Evolutionary conservation across 768 basidiomycete species (phyloP), one percentile per base, ranked within the genome.

Genomic region (Gloeopeniophorella convolvens): DNA sequence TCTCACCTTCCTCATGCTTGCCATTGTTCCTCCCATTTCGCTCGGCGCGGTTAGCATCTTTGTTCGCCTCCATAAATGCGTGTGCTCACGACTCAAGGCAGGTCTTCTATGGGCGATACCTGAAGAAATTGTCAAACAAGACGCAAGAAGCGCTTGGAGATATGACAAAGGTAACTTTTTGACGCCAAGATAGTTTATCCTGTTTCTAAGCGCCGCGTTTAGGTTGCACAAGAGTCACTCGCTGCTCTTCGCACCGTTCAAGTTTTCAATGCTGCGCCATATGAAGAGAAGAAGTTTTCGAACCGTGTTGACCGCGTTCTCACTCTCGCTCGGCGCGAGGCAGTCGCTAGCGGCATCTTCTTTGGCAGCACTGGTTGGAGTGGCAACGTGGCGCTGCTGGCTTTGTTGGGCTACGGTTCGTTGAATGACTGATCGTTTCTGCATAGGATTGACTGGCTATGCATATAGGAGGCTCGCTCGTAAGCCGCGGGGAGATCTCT

Each of bases 71-170:
- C 13, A 52, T 59, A n/a, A 11, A 31, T 44, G 15, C 40, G 10
- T 16, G 13, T 10, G 55, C 65, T 13, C 57, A 34, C 28, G 40
- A 37, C 50, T 50, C 51, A 62, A 59, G 49, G 45, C 55, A 95
- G 88, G 89, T 97, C 11, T 88, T 92, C 65, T 99, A 99, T 60
- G 94, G 95, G 56, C 82, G 93, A 11, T 99, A 97, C 68, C 70
- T 99, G 46, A 91, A 93, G 64, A 85, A 83, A 54, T 78, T 99
- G 3, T 90, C 90, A 6, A 91, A 89, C 60, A 72, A 83, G 60
- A 94, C 95, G 5, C 95, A 99, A 65, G 92, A 93, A 61, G 91
- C 94, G 1, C 77, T 96, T 45, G 94, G 94, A 48, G 93, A 95
- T 48, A 92, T 95, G 93, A 90, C 92, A 27, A 93, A 79, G 67